These are phyloP conservation scores for Astrephomene gubernaculifera DNA, from an alignment of 139 green algal species.

Conservation along the genomic window DNA sequence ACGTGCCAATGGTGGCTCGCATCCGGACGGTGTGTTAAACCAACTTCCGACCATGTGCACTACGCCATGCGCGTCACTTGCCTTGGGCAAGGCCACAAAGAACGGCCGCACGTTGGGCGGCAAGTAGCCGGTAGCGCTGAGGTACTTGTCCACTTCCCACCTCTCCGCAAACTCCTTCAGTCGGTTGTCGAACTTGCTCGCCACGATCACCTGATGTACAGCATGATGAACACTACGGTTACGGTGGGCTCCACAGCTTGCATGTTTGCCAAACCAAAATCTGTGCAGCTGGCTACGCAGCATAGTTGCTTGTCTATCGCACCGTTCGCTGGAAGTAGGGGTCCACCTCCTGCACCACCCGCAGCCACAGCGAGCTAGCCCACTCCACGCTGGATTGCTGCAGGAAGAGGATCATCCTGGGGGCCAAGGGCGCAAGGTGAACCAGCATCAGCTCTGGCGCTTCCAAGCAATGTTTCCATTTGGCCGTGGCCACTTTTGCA, in stretches of 20 bases:
- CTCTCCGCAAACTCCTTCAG: conserved; percentile 93
- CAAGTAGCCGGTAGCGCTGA: conserved; percentile 90
- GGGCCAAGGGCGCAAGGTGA: not conserved
- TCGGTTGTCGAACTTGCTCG: conserved; percentile 97
- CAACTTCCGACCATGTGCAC: no score
- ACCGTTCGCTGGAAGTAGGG: conserved; percentile 81
- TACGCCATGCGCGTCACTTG: conserved; percentile 36
- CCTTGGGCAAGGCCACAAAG: conserved; percentile 95
- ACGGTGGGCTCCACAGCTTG: no score
- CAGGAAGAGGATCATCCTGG: conserved; percentile 94
- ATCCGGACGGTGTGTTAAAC: no score
- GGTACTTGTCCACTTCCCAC: conserved; percentile 96
- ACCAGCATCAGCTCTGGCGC: no score
- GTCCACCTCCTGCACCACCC: conserved; percentile 93
- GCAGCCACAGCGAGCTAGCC: conserved; percentile 92
- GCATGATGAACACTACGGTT: no score
- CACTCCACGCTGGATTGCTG: conserved; percentile 96
- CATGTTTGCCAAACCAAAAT: no score
- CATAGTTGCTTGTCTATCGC: no score
- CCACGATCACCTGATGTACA: conserved; percentile 83
- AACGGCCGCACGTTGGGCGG: conserved; percentile 87
- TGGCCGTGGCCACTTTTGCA: no score
- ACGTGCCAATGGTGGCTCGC: no score
- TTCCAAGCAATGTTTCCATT: no score
- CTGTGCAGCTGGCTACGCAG: no score